Base-by-base conservation (phyloP, 1,139 yeast species). In the Sporopachydermia cereana region DNA sequence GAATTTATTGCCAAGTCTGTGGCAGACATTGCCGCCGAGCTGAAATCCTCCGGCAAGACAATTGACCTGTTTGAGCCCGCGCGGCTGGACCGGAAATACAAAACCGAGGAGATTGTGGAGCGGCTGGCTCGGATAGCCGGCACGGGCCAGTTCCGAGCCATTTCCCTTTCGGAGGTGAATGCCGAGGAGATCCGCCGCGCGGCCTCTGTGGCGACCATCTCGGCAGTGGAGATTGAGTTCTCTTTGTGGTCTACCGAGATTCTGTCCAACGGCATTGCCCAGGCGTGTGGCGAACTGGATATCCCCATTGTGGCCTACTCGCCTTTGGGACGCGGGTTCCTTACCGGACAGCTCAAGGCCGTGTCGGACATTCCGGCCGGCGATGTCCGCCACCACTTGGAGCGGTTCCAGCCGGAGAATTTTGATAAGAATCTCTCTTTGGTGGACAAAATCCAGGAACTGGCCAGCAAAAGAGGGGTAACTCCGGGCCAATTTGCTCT, bases 241-340 rank as follows among this genome's bases (percentile, higher is more conserved):
- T 83, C 94, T 2, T 56, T 85, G 51, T 74, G 79, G 61, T 63
- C 78, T n/a, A 71, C 73, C 43, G 84, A 80, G 39, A 71, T 79
- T 29, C 57, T 77, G 36, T 50, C 62, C 7, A 76, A 81, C 54
- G 94, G 89, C 1, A 71, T 81, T 20, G 72, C 79, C 50, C 71
- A 68, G 16, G 61, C 67, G 3, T 71, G 76, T 49, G 66, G 62
- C n/a, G 79, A 78, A 48, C 66, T 73, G 36, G 67, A 66, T n/a
- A 71, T 85, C 47, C 82, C 91, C 5, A 66, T 84, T 34, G 64
- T 83, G 50, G 85, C 89, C 24, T 85, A 86, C 62, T 81, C 94
- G 24, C 95, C 95, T 39, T 68, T 86, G 49, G 79, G 86, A n/a
- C 70, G 84, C 55, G 95, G 96, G 1, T 62, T 78, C 47, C 70